A percentile compares a stretch with the other conserved stretches of the same genome.
These are phyloP conservation scores for Aspergillus pseudoterreus DNA, from an alignment of 2,329 filamentous ascomycete genomes.

Conservation along the genomic window DNA sequence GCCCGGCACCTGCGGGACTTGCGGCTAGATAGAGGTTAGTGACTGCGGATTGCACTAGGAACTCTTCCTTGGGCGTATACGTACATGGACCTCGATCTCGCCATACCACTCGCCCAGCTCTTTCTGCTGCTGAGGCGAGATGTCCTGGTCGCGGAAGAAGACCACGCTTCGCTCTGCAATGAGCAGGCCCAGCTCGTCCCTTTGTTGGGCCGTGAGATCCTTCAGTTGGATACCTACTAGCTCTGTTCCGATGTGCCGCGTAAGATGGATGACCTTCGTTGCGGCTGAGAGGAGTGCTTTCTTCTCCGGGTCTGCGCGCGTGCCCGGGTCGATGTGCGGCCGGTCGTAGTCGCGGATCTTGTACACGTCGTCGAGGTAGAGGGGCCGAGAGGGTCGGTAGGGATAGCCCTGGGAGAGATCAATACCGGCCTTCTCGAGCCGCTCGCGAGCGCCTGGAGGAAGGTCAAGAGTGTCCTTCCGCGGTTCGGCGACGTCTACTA, in stretches of 20 bases:
- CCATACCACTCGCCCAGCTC: constrained; percentile 62
- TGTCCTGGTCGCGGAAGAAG: constrained; percentile 60
- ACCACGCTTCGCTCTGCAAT: constrained; percentile 64
- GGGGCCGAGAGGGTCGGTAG: constrained; percentile 62
- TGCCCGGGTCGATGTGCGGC: constrained; percentile 57
- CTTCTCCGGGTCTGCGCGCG: constrained; percentile 63
- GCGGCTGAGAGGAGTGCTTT: constrained; percentile 58
- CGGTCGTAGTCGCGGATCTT: constrained; percentile 59
- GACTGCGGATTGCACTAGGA: too few species aligned
- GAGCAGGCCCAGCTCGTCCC: constrained; percentile 59
- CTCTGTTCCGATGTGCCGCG: constrained; percentile 61
- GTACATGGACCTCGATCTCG: constrained; percentile 65
- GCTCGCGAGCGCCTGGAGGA: constrained; percentile 53
- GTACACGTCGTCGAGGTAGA: constrained; percentile 68
- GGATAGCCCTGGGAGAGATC: constrained; percentile 69
- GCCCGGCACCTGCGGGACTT: constrained; percentile 68
- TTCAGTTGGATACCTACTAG: constrained; percentile 62
- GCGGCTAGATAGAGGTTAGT: constrained; percentile 48
- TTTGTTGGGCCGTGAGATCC: constrained; percentile 56
- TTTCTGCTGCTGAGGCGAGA: constrained; percentile 61
- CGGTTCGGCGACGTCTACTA: constrained; percentile 60
- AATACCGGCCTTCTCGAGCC: constrained; percentile 65
- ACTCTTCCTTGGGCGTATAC: constrained; percentile 16
- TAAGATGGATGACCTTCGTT: constrained; percentile 60
- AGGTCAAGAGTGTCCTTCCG: constrained; percentile 63